These are phyloP conservation scores for Circinella minor DNA, from an alignment of 371 early-diverging fungal species.

Conservation along the genomic window DNA sequence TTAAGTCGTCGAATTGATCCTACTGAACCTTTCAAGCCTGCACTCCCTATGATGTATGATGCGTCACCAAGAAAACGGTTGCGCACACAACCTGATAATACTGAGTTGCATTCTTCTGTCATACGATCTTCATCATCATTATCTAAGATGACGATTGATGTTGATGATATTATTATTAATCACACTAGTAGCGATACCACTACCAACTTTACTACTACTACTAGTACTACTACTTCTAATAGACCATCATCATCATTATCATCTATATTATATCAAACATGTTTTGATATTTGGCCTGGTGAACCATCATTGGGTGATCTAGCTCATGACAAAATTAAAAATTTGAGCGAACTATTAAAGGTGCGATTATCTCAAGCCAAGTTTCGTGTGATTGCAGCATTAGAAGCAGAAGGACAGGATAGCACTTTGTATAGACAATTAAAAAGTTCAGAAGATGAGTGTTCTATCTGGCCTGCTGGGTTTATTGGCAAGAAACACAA, in stretches of 20 bases:
- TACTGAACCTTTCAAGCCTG: conserved; percentile 40
- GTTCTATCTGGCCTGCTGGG: conserved; percentile 8
- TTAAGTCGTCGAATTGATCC: conserved; percentile 51
- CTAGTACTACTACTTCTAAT: background rate
- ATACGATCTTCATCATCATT: background rate
- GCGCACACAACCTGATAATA: background rate
- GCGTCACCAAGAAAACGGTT: conserved; percentile 15
- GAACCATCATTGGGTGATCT: conserved; percentile 16
- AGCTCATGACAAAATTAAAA: conserved; percentile 22
- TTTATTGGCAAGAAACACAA: conserved; percentile 3
- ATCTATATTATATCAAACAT: conserved; percentile 26
- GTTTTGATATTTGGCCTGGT: conserved; percentile 29
- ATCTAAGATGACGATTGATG: background rate
- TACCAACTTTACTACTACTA: background rate
- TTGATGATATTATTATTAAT: background rate
- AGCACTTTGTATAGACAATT: conserved; percentile 2
- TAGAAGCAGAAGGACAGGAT: conserved; percentile 19
- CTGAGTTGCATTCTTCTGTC: background rate
- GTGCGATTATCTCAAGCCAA: conserved; percentile 32
- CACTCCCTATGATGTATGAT: conserved; percentile 30
- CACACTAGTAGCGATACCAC: background rate
- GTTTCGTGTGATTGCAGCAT: conserved; percentile 19
- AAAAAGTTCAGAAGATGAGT: conserved; percentile 2
- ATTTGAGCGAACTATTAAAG: conserved; percentile 27
- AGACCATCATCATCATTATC: background rate